Base-by-base conservation (phyloP, 2,329 filamentous ascomycete genomes). In the Fusarium anthophilum region DNA sequence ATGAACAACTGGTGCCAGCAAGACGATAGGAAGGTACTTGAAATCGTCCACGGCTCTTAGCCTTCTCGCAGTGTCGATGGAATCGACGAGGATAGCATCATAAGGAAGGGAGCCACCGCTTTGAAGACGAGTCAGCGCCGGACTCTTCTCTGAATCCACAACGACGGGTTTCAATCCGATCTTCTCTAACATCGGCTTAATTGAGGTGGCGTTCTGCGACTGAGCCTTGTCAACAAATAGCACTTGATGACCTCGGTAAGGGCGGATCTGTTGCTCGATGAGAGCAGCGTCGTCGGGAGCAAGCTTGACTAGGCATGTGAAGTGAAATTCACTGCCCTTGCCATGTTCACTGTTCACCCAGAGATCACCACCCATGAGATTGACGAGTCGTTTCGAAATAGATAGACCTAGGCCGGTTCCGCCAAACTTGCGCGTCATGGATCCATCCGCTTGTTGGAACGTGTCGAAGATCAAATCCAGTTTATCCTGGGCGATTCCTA, bases 391-490 rank as follows among this genome's bases (percentile, higher is more conserved):
- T 85, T 97, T 97, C 35, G 96, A 98, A 79, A 98, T 98, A 22
- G 96, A 98, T 32, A 98, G 85, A 76, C 96, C 96, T 15, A 98
- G 89, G 76, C 96, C 96, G 12, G 96, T 98, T 77, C 96, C 96
- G 78, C 96, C 96, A 81, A 98, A 98, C 81, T 97, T 96, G 77
- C 95, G 91, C 4, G 96, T 98, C 82, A 97, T 98, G 39, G 95
- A 98, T 43, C 96, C 96, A 81, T 98, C 96, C 26, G 96, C 96
- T 85, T 98, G 96, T 83, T 98, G 96, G 91, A 98, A 98, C 2
- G 96, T 98, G 84, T 98, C 96, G 83, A 99, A 98, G 80, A 99
- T 98, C 75, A 98, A 87, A 80, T 98, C 95, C 60, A 98, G 89
- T 85, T 98, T 98, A 84, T 98, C 95, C 74, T 93, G 90, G 78